These are phyloP conservation scores for Colletotrichum cereale DNA, from an alignment of 2,329 filamentous ascomycete species.

Conservation along the genomic window DNA sequence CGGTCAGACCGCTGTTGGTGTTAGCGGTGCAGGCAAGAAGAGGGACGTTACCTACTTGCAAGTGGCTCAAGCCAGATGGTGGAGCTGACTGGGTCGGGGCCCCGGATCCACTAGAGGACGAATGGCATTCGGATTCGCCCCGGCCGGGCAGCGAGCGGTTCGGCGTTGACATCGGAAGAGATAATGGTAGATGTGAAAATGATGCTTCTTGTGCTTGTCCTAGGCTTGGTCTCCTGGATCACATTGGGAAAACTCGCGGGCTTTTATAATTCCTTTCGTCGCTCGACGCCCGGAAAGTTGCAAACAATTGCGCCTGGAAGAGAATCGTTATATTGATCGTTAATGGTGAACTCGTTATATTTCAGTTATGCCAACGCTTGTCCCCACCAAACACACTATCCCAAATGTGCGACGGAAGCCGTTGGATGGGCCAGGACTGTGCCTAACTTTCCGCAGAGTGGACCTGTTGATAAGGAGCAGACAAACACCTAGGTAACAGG, in stretches of 20 bases:
- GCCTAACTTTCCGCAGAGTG: neutral
- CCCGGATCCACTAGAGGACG: neutral
- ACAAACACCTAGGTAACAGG: neutral
- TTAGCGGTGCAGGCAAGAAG: neutral
- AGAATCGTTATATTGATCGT: neutral
- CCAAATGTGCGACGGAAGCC: neutral
- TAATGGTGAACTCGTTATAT: neutral
- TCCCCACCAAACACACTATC: neutral
- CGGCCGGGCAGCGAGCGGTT: neutral
- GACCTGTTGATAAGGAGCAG: neutral
- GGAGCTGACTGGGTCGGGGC: neutral
- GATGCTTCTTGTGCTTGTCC: neutral
- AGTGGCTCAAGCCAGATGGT: neutral
- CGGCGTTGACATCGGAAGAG: neutral
- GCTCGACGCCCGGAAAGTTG: neutral
- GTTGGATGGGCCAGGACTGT: neutral
- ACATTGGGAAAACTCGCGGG: neutral
- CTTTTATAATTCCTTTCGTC: neutral
- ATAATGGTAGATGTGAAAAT: neutral
- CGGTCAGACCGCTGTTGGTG: neutral
- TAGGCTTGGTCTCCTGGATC: neutral
- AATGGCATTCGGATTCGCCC: neutral
- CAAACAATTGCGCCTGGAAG: neutral
- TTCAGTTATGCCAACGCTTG: neutral
- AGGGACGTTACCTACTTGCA: neutral